phyloP scores from a whole-genome alignment of 2,329 filamentous ascomycete species.

The Colletotrichum noveboracense region DNA sequence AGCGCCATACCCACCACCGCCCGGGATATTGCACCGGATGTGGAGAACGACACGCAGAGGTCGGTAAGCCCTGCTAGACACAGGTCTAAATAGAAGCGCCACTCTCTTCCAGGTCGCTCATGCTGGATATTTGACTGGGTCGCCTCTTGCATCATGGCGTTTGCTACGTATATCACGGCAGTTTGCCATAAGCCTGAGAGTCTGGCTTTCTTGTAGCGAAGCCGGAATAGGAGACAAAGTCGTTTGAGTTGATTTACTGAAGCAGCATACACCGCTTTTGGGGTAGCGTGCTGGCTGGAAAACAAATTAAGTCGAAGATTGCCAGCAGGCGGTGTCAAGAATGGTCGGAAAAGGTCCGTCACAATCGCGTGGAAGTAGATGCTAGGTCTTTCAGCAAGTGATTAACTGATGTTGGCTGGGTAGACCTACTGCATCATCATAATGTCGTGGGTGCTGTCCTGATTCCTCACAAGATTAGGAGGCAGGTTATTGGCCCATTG shows the following conservation, averaged over 20 bases:
- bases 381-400: not conserved
- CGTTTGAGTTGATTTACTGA: constrained; percentile 5
- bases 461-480: not conserved
- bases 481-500: not conserved
- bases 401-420: rapidly evolving
- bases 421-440: constrained; percentile 3
- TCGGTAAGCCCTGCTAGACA: not conserved
- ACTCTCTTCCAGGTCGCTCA: not conserved
- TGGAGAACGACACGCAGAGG: not conserved
- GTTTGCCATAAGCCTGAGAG: constrained; percentile 5
- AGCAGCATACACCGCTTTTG: not conserved
- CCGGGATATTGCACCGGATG: not conserved
- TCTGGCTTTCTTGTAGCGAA: not conserved
- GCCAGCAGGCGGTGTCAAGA: not conserved
- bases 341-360: constrained; percentile 1
- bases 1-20: not conserved
- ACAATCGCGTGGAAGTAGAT: constrained; percentile 5
- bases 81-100: not conserved
- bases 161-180: not conserved
- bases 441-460: not conserved
- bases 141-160: not conserved
- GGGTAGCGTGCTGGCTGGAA: not conserved
- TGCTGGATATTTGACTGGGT: not conserved
- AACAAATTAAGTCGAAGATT: not conserved
- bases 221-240: not conserved